Base-by-base conservation (phyloP, 768 basidiomycete genomes). In the Panaeolus papilionaceus region DNA sequence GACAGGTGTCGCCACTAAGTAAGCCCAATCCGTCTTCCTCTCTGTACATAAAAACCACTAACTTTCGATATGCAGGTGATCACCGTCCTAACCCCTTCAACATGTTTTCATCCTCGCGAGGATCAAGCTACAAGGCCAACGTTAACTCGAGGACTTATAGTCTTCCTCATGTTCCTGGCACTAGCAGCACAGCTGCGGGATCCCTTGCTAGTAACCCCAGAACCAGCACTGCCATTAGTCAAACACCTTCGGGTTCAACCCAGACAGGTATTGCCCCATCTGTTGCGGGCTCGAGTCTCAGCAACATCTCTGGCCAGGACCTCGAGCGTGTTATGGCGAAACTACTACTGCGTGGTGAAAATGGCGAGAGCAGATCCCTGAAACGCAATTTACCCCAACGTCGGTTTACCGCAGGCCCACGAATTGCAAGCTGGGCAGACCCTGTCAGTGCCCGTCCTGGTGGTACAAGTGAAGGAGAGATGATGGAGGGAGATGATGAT, bases 1-100 rank as follows among this genome's bases (percentile, higher is more conserved):
- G 91, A 0, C 92, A 92, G 73, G 86, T 84, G 1, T 94, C 92
- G 28, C 91, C 92, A 6, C 79, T 86, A 68, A 88, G 92, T 90
- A 75, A 72, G 85, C 78, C 14, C 67, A 49, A 23, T 20, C 20
- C 8, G 47, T 20, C 20, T 8, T 64, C 9, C 64, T 65, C 39
- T 2, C 39, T 44, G 16, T 44, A 18, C 14, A 12, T 16, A 2
- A 71, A 58, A 70, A 70, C 11, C 74, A 72, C 40, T 38, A 42
- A 28, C n/a, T 45, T 26, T 23, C 38, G 58, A 62, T 58, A 16
- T 40, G 7, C 62, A 79, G 77, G 77, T 67, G 79, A 80, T 64
- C 70, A 76, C 61, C 72, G 71, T 45, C 74, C 72, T 26, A 78
- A 70, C 68, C 77, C 75, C 16, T 78, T 80, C 66, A 73, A 73